Base-by-base conservation (phyloP, 2,329 filamentous ascomycete species). In the Malbranchea cinnamomea region DNA sequence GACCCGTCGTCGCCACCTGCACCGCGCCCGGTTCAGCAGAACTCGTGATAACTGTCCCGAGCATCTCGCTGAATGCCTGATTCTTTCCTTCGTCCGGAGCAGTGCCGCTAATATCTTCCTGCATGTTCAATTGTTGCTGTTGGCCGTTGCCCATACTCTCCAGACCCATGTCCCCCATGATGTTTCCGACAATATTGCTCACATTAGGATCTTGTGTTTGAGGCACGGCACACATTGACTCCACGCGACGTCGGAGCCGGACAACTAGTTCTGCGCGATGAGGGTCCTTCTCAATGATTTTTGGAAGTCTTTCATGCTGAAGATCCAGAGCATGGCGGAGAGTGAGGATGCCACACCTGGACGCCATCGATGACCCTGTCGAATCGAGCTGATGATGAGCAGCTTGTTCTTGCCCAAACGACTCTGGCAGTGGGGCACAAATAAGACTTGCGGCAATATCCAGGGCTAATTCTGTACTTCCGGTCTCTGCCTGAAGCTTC, bases 371-470 rank as follows among this genome's bases (percentile, higher is more conserved):
- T 8, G 46, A 21, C 19, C 54, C 50, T 25, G 53, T 54, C 34
- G 28, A 46, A 2, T 46, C 37, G 31, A 51, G 37, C 2, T 48
- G 44, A 32, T 55, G 52, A 28, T 52, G 50, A 26, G 35, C 43
- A 24, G 43, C 48, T 15, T 56, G 54, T 18, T 59, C 53, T 10
- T 49, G 38, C 5, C 54, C 44, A 31, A 57, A 57, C 2, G 50
- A 53, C 29, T 59, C 54, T 1, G 51, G 35, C 23, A 55, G 48
- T 1, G 54, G 53, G 1, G 58, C 45, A 38, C 56, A 58, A 27
- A 63, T 48, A 28, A 61, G 44, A 5, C 55, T 56, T 4, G 56
- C 49, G 4, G 54, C 50, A 17, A 63, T 45, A 31, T 65, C 61
- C 12, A 63, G 48, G 2, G 57, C 55, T 5, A 59, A 39, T 25